phyloP scores from a whole-genome alignment of 2,329 filamentous ascomycete genomes.

The Colletotrichum incanum region DNA sequence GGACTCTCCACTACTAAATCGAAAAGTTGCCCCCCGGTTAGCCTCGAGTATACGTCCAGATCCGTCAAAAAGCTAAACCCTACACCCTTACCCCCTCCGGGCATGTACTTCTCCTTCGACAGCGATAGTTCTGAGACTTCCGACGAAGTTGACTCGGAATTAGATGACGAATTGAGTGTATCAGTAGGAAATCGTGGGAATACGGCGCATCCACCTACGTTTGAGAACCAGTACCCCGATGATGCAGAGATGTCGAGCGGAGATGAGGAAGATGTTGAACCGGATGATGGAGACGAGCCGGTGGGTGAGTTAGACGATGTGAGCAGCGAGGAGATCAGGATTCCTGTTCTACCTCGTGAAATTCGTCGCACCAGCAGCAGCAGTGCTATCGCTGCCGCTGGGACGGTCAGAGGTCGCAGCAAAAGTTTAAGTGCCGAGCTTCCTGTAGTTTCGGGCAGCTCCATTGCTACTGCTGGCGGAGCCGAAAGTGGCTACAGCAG shows the following conservation, averaged over 20 bases:
- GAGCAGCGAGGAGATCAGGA: constrained; percentile 34
- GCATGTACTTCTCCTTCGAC: constrained; percentile 67
- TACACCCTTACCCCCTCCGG: constrained; percentile 66
- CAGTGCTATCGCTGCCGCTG: constrained; percentile 54
- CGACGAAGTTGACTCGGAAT: constrained; percentile 50
- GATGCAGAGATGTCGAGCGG: constrained; percentile 58
- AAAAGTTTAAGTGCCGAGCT: constrained; percentile 52
- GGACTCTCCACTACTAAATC: constrained; percentile 20
- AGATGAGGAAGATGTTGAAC: constrained; percentile 52
- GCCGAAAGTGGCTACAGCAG: constrained; percentile 57
- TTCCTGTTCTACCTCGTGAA: constrained; percentile 46
- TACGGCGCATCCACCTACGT: constrained; percentile 54
- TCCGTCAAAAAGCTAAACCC: constrained; percentile 62
- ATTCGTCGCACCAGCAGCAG: constrained; percentile 42
- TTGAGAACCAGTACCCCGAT: constrained; percentile 58
- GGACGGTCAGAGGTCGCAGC: constrained; percentile 50
- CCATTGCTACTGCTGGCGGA: constrained; percentile 58
- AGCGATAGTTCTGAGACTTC: constrained; percentile 53
- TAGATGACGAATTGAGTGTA: constrained; percentile 49
- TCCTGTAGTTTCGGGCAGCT: constrained; percentile 52
- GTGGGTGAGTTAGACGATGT: constrained; percentile 17
- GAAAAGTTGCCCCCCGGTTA: constrained; percentile 45
- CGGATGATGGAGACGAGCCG: constrained; percentile 43
- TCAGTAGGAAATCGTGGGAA: constrained; percentile 49
- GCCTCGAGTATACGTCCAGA: constrained; percentile 63